These are phyloP conservation scores for Ampelocalamus luodianensis DNA, from an alignment of 176 grass and related monocot species.

Conservation along the genomic window DNA sequence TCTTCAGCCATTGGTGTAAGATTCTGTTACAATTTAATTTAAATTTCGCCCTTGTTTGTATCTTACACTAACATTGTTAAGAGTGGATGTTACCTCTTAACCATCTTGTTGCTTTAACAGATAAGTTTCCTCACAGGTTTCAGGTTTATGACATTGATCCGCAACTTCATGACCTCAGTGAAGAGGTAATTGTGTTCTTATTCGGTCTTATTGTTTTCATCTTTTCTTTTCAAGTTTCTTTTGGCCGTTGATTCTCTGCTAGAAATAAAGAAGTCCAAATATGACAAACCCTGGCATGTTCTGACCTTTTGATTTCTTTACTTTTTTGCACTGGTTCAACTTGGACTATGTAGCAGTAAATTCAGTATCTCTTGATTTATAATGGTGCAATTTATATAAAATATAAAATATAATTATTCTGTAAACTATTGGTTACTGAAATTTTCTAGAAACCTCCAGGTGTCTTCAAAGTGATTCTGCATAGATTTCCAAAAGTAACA, in stretches of 20 bases:
- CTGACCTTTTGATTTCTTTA: constrained; percentile 18
- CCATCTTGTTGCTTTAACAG: constrained; percentile 38
- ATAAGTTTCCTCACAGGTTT: constrained; percentile 68
- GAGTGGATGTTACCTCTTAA: constrained; percentile 26
- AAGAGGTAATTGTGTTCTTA: constrained; percentile 67
- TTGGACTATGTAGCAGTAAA: constrained; percentile 14
- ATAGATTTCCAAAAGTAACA: constrained; percentile 23
- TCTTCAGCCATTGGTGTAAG: constrained; percentile 95
- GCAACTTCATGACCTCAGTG: constrained; percentile 74
- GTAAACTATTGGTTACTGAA: constrained; percentile 3
- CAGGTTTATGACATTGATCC: constrained; percentile 78
- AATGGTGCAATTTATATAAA: neutral
- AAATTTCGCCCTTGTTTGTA: constrained; percentile 24
- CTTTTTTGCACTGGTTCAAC: neutral
- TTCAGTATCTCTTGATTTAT: constrained; percentile 19
- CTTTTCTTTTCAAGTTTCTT: constrained; percentile 43
- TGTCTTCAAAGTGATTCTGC: constrained; percentile 7
- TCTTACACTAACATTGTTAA: constrained; percentile 29
- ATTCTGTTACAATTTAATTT: constrained; percentile 39
- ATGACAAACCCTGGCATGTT: neutral
- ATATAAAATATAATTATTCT: constrained; percentile 6
- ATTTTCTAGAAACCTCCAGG: neutral
- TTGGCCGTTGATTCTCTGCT: constrained; percentile 13
- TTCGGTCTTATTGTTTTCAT: constrained; percentile 27
- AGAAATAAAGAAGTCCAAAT: constrained; percentile 15